Conservation (phyloP, 2,329 filamentous ascomycete genomes). For the Eurotiales sp. region DNA sequence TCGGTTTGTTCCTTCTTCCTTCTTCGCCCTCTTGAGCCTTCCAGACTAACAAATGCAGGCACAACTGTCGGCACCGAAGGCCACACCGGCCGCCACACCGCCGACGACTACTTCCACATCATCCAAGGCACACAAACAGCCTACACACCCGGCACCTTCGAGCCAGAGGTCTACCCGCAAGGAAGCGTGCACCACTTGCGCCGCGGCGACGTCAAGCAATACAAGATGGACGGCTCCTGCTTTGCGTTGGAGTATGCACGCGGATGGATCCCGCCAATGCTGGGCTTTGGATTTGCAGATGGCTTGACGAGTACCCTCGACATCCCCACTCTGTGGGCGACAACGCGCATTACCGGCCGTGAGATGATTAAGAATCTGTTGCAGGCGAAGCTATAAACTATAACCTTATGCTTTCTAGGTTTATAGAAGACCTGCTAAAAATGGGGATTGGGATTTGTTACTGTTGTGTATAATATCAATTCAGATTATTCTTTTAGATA, state of each 20-base stretch:
- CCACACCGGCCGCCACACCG: constrained; percentile 82
- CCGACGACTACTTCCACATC: constrained; percentile 94
- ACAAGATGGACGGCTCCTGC: constrained; percentile 48
- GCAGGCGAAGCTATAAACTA: constrained; percentile 66
- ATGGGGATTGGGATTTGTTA: neutral
- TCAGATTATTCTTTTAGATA: neutral
- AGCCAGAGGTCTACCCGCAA: constrained; percentile 36
- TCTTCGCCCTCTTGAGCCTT: neutral
- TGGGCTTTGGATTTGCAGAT: constrained; percentile 85
- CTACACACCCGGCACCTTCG: constrained; percentile 35
- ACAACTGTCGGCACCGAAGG: constrained; percentile 69
- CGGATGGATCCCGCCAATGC: constrained; percentile 90
- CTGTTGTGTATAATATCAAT: neutral
- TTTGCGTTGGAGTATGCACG: constrained; percentile 40
- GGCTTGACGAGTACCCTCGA: constrained; percentile 76
- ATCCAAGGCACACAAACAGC: constrained; percentile 47
- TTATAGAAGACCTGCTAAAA: too few relatives aligned
- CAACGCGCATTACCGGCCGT: constrained; percentile 66
- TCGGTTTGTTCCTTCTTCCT: constrained; percentile 49
- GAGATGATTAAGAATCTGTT: constrained; percentile 74
- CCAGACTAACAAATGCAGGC: constrained; percentile 19
- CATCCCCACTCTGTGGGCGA: constrained; percentile 78
- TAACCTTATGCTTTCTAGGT: too few relatives aligned
- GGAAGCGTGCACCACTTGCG: constrained; percentile 37
- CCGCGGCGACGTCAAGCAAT: constrained; percentile 70